Conservation (phyloP, 352 stramenopile genomes). For the Sclerospora graminicola region DNA sequence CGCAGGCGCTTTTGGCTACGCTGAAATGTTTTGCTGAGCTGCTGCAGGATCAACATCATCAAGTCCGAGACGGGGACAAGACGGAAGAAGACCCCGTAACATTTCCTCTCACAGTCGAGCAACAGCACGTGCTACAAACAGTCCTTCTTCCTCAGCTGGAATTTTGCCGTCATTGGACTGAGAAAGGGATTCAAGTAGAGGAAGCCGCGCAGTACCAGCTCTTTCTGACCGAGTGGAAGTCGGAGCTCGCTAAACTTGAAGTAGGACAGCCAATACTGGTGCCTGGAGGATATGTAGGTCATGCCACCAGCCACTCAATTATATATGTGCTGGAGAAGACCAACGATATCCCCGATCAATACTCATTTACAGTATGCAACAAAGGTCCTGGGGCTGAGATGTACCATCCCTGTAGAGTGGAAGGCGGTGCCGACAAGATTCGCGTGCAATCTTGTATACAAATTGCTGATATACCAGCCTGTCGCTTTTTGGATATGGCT, state of each 20-base stretch:
- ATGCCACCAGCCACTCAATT: slow-evolving; percentile 57
- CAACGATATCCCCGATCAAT: slow-evolving; percentile 21
- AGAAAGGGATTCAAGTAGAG: slow-evolving; percentile 45
- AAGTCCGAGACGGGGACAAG: not conserved
- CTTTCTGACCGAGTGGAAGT: slow-evolving; percentile 65
- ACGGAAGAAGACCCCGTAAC: slow-evolving; percentile 20
- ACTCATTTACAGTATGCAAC: slow-evolving; percentile 84
- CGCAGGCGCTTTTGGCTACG: slow-evolving; percentile 46
- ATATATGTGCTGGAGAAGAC: slow-evolving; percentile 80
- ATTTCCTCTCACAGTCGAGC: slow-evolving; percentile 39
- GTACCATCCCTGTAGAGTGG: slow-evolving; percentile 51
- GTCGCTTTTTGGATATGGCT: slow-evolving; percentile 72
- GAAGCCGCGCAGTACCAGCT: slow-evolving; percentile 53
- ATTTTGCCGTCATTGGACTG: slow-evolving; percentile 39
- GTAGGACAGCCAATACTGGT: slow-evolving; percentile 41
- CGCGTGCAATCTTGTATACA: slow-evolving; percentile 70
- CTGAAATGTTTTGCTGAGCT: slow-evolving; percentile 31
- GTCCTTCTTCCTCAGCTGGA: slow-evolving; percentile 43
- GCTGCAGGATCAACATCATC: slow-evolving; percentile 15
- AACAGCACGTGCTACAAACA: slow-evolving; percentile 40
- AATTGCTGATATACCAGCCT: slow-evolving; percentile 42
- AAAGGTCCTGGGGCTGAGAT: slow-evolving; percentile 76
- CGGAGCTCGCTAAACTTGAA: slow-evolving; percentile 32
- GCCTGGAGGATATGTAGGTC: slow-evolving; percentile 73
- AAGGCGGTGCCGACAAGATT: slow-evolving; percentile 37